Conservation (phyloP, 2,329 filamentous ascomycete species). For the Diplodia corticola region DNA sequence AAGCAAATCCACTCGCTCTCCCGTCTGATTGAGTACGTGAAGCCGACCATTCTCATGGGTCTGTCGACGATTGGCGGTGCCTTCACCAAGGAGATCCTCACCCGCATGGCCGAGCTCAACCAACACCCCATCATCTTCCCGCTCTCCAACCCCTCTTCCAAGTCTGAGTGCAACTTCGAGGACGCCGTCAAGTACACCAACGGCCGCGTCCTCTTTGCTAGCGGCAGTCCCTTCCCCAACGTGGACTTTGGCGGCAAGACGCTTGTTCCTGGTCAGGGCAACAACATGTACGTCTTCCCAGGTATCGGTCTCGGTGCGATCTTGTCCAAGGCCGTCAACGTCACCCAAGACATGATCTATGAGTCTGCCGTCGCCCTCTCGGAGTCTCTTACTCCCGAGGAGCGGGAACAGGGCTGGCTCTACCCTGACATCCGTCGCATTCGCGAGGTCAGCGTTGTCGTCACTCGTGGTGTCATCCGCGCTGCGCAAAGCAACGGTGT, state of each 20-base stretch:
- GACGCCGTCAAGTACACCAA: conserved; percentile 89
- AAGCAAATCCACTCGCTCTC: conserved; percentile 74
- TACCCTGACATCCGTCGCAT: conserved; percentile 92
- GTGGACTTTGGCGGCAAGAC: conserved; percentile 52
- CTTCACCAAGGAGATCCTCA: conserved; percentile 85
- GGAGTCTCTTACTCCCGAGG: conserved; percentile 74
- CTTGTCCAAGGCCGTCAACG: conserved; percentile 78
- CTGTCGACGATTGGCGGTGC: conserved; percentile 91
- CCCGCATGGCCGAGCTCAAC: conserved; percentile 60
- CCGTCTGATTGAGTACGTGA: conserved; percentile 90
- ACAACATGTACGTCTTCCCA: conserved; percentile 94
- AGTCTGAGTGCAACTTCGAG: conserved; percentile 97
- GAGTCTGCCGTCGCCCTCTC: conserved; percentile 82
- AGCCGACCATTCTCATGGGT: conserved; percentile 92
- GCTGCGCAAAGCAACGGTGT: conserved; percentile 76
- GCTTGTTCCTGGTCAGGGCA: conserved; percentile 62
- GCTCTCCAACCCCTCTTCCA: conserved; percentile 91
- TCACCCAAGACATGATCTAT: conserved; percentile 97
- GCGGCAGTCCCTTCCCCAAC: conserved; percentile 85
- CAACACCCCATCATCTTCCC: conserved; percentile 79
- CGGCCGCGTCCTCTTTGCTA: conserved; percentile 88
- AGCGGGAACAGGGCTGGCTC: conserved; percentile 79
- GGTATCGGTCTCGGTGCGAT: conserved; percentile 93
- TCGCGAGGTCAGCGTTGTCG: conserved; percentile 80
- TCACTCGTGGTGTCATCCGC: conserved; percentile 91